Evolutionary conservation across 495 filamentous ascomycete genomes (phyloP).

Genomic region (Barbatosphaeria neglecta): DNA sequence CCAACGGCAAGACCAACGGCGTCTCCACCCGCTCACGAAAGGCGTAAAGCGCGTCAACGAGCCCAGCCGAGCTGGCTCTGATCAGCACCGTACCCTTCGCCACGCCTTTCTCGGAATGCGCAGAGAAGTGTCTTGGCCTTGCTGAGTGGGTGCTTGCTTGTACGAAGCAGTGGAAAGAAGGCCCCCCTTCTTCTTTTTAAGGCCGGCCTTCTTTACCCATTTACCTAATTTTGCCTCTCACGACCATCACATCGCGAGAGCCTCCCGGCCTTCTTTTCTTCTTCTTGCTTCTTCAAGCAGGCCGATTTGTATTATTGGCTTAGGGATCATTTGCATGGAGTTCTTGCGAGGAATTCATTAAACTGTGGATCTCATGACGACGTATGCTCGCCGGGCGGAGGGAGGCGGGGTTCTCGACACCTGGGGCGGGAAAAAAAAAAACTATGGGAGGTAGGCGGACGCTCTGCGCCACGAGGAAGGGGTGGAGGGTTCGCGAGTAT

Average conservation of each 20-base stretch:
- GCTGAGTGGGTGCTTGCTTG: no score
- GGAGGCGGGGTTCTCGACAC: no score
- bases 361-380: constrained; percentile 13
- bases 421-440: no score
- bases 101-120: no score
- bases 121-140: no score
- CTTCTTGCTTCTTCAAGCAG: no score
- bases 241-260: no score
- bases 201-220: not conserved
- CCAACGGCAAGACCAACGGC: constrained; percentile 43
- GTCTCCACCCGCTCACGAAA: constrained; percentile 44
- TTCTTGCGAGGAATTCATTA: constrained; percentile 15
- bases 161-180: no score
- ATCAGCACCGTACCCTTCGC: no score
- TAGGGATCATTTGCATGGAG: constrained; percentile 23
- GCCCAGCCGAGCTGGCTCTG: not conserved
- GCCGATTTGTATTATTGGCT: constrained; percentile 14
- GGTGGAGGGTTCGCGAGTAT: no score
- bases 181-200: no score
- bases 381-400: constrained; percentile 2
- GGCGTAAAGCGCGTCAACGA: constrained; percentile 28
- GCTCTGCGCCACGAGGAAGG: no score
- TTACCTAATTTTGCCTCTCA: not conserved
- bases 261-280: constrained; percentile 1
- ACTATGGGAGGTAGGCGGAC: not conserved